phyloP scores from a whole-genome alignment of 345 rosid species.

The Syzygium aromaticum region DNA sequence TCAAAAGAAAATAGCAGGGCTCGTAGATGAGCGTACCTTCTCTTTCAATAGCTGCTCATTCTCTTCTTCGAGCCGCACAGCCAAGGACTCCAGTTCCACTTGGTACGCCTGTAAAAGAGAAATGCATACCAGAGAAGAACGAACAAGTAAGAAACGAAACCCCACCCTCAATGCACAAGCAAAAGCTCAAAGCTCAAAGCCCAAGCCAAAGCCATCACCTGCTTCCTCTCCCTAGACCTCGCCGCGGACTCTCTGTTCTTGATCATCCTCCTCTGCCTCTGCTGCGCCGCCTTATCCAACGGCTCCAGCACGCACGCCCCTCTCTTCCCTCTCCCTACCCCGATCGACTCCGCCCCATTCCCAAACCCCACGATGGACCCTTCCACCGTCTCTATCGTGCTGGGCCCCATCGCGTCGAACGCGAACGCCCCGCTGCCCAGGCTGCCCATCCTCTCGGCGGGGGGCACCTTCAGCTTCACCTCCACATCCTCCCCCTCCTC shows the following conservation, averaged over 20 bases:
- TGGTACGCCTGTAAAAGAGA: constrained; percentile 59
- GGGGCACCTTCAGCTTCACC: constrained; percentile 21
- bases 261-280: constrained; percentile 95
- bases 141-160: not conserved
- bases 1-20: not conserved
- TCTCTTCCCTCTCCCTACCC: constrained; percentile 64
- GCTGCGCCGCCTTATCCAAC: constrained; percentile 77
- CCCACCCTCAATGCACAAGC: not conserved
- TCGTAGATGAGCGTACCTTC: constrained; percentile 26
- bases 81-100: constrained; percentile 75
- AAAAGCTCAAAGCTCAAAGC: not conserved
- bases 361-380: constrained; percentile 46
- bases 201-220: constrained; percentile 19
- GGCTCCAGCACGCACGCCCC: constrained; percentile 61
- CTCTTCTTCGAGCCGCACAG: constrained; percentile 65
- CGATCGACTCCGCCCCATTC: constrained; percentile 25
- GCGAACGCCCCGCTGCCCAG: constrained; percentile 39
- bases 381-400: constrained; percentile 13
- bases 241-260: constrained; percentile 99
- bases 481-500: constrained; percentile 14
- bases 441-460: constrained; percentile 18
- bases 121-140: not conserved
- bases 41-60: constrained; percentile 63
- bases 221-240: constrained; percentile 91
- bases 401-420: constrained; percentile 34